These are phyloP conservation scores for Peribolospora baueri DNA, from an alignment of 768 basidiomycete genomes.

Conservation along the genomic window DNA sequence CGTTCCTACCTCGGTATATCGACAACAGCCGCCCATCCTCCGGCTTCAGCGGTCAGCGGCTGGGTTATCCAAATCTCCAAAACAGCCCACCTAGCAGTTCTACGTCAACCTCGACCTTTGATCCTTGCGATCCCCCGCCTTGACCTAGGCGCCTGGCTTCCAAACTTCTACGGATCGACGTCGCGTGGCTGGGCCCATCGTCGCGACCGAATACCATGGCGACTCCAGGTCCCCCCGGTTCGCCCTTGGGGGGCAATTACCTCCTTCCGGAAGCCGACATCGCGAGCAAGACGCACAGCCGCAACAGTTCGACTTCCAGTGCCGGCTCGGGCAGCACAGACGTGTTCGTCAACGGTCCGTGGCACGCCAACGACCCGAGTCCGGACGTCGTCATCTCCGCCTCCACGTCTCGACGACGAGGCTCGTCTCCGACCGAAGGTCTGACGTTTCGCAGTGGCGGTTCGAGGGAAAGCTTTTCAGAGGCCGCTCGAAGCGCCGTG, in stretches of 20 bases:
- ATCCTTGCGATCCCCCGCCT: too few relatives aligned
- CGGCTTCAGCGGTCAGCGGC: too few relatives aligned
- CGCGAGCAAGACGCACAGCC: neutral
- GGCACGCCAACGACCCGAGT: neutral
- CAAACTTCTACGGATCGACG: too few relatives aligned
- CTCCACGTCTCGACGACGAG: neutral
- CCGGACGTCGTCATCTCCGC: neutral
- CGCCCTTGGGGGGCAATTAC: neutral
- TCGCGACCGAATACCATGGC: neutral
- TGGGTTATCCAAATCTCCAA: too few relatives aligned
- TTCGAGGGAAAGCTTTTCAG: too few relatives aligned
- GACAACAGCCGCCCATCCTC: too few relatives aligned
- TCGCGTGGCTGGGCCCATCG: neutral
- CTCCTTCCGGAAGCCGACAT: neutral
- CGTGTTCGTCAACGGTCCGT: neutral
- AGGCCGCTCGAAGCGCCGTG: neutral
- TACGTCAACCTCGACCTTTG: too few relatives aligned
- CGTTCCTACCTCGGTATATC: too few relatives aligned
- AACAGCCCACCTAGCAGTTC: too few relatives aligned
- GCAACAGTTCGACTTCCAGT: neutral
- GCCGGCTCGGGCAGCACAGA: neutral
- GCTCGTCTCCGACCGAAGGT: neutral
- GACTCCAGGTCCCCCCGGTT: neutral
- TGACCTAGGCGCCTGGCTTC: too few relatives aligned
- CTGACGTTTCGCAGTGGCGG: too few relatives aligned